Evolutionary conservation across 2,329 filamentous ascomycete species (phyloP).

Genomic region (Nigrospora oryzae): DNA sequence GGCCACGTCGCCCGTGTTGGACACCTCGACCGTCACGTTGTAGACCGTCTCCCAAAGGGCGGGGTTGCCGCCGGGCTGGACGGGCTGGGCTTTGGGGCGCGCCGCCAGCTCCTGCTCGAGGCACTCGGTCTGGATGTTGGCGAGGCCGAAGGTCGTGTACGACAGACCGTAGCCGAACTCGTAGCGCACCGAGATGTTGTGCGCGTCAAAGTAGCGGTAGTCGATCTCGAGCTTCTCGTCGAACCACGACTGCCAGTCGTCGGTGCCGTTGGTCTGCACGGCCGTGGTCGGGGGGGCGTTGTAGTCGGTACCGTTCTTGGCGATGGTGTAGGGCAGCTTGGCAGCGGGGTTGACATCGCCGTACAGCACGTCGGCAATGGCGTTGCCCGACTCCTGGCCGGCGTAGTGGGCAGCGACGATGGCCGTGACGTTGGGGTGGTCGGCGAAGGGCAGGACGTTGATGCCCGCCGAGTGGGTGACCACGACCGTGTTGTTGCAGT

Average conservation of each 20-base stretch:
- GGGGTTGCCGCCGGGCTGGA: constrained; percentile 52
- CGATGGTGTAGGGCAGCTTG: constrained; percentile 62
- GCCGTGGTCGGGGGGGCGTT: constrained; percentile 29
- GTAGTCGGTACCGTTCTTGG: constrained; percentile 41
- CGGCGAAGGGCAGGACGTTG: constrained; percentile 45
- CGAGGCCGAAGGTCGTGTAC: constrained; percentile 49
- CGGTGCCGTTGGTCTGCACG: constrained; percentile 24
- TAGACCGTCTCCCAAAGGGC: constrained; percentile 62
- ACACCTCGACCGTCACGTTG: constrained; percentile 56
- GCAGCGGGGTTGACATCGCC: constrained; percentile 52
- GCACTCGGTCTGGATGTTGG: constrained; percentile 8
- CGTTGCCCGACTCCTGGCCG: constrained; percentile 52
- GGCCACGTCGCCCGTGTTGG: constrained; percentile 56
- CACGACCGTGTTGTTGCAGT: constrained; percentile 43
- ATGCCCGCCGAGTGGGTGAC: constrained; percentile 53
- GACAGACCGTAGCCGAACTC: constrained; percentile 58
- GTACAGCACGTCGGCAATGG: constrained; percentile 53
- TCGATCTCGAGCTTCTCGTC: constrained; percentile 59
- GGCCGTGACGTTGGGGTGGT: constrained; percentile 52
- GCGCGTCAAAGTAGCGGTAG: constrained; percentile 56
- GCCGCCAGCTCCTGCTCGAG: neutral
- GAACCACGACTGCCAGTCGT: constrained; percentile 41
- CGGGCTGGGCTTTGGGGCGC: constrained; percentile 15
- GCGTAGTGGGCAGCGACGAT: constrained; percentile 54
- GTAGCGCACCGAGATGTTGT: constrained; percentile 50